Conservation (phyloP, 2,329 filamentous ascomycete genomes). For the Metarhizium album region DNA sequence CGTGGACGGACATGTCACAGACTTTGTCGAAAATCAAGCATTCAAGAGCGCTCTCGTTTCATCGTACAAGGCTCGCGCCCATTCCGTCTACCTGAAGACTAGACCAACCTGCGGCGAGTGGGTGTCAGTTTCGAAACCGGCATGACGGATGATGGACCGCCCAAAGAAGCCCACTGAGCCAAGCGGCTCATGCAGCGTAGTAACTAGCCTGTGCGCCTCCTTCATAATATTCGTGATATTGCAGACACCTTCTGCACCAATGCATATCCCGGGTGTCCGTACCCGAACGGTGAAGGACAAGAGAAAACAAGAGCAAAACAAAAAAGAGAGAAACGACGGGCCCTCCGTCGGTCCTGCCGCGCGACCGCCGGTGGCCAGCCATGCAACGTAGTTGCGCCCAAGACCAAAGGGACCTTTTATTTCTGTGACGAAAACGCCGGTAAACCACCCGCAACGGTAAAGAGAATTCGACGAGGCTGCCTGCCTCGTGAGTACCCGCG, state of each 20-base stretch:
- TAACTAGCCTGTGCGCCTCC: background rate
- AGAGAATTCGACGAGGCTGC: background rate
- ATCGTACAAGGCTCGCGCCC: background rate
- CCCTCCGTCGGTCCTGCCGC: background rate
- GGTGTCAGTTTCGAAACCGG: background rate
- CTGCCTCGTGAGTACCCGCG: background rate
- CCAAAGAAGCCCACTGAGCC: background rate
- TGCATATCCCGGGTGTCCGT: background rate
- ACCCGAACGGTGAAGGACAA: background rate
- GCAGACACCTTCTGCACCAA: background rate
- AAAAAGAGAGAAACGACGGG: background rate
- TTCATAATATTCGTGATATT: constrained; percentile 1
- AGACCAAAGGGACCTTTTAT: too few relatives aligned
- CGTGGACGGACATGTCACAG: background rate
- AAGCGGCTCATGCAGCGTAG: too few relatives aligned
- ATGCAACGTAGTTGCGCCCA: too few relatives aligned
- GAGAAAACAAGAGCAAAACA: background rate
- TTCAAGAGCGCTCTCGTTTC: background rate
- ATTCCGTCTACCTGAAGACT: background rate
- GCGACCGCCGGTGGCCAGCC: too few relatives aligned
- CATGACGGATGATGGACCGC: too few relatives aligned
- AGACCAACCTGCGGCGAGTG: background rate
- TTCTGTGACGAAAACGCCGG: background rate
- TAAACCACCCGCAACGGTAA: background rate
- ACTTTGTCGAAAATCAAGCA: background rate